Conservation (phyloP, 2,329 filamentous ascomycete genomes). For the Metarhizium humberi region DNA sequence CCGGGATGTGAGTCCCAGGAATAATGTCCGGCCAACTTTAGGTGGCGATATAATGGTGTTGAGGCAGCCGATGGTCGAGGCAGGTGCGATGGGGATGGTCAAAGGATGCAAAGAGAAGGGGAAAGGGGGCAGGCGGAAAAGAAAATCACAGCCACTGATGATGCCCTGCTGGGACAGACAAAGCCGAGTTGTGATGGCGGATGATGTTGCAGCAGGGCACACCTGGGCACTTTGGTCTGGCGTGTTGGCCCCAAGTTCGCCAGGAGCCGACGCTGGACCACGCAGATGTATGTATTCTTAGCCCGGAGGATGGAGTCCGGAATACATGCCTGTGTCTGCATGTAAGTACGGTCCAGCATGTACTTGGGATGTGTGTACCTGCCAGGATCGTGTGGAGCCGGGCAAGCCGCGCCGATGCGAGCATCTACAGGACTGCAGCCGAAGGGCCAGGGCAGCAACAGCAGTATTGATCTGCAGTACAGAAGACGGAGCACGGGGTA, state of each 20-base stretch:
- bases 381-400: neutral
- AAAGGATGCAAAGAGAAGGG: neutral
- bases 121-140: neutral
- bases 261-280: conserved; percentile 1
- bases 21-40: neutral
- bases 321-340: too few relatives aligned
- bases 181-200: conserved; percentile 11
- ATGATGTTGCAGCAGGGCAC: conserved; percentile 10
- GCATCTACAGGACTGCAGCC: neutral
- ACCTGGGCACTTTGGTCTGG: conserved; percentile 8
- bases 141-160: conserved; percentile 1
- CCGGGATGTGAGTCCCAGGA: neutral
- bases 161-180: conserved; percentile 8
- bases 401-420: neutral
- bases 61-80: conserved; percentile 2
- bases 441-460: neutral
- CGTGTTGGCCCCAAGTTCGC: neutral
- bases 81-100: neutral
- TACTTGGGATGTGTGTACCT: too few relatives aligned
- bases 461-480: neutral
- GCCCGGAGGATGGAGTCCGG: too few relatives aligned
- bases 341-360: too few relatives aligned
- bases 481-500: too few relatives aligned
- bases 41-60: neutral
- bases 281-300: neutral